Evolutionary conservation across 2,329 filamentous ascomycete genomes (phyloP), one percentile per base, ranked within the genome.

Genomic region (Chaetomium globosum): DNA sequence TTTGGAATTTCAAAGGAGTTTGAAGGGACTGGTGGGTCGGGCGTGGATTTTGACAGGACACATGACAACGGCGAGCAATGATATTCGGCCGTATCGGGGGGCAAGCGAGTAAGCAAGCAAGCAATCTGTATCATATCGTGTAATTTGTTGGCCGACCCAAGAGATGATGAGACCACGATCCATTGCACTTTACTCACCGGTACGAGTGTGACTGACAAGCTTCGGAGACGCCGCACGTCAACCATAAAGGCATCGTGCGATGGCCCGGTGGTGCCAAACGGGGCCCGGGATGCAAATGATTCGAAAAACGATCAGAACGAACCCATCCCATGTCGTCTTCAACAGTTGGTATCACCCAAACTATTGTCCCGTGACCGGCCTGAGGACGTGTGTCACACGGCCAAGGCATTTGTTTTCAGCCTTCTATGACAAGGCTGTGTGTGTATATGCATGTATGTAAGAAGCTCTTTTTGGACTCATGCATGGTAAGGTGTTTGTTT

Each of bases 131-230:
- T 54, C 60, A 65, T 67, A 68, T 53, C 30, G 49, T 68, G 61
- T 67, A 65, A 19, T 60, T 52, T 69, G 28, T 55, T 63, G 57
- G 21, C 55, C 21, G 57, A 9, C 31, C 3, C 31, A 56, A 61
- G 64, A 68, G 63, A 70, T 26, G 26, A 70, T 69, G 69, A 70
- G 68, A 68, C 65, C 69, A 69, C 51, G 61, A 64, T 46, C 54
- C 19, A 48, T 26, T 16, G 39, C 56, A 39, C 1, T 16, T 43
- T 19, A 19, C 39, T 21, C 31, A 19, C 53, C n/a, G n/a, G 28
- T 56, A 21, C 33, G 39, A 43, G 21, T 13, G 21, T 39, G 31
- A 26, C 19, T 8, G 2, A 16, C 28, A 26, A 26, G 26, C 4
- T 26, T 31, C 51, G n/a, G n/a, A 21, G 46, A 48, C 21, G 46